Conservation (phyloP, 805 yeast genomes). For the Komagataella pseudopastoris region DNA sequence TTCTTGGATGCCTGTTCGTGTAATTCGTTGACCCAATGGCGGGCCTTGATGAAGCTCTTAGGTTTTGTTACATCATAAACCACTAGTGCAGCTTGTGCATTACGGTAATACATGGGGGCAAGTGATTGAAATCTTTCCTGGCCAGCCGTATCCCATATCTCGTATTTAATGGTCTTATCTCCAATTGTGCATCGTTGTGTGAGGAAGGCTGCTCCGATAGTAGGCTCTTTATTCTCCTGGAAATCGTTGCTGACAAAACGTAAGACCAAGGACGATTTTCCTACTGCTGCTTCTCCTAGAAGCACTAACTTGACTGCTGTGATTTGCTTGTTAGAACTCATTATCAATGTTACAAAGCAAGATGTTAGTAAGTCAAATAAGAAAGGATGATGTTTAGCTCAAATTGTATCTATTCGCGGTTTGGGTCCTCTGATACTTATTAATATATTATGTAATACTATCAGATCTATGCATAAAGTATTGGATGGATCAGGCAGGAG, state of each 20-base stretch:
- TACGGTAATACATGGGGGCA: constrained; percentile 95
- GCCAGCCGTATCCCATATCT: constrained; percentile 96
- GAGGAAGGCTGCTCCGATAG: constrained; percentile 94
- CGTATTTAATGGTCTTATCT: constrained; percentile 78
- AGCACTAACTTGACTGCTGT: constrained; percentile 82
- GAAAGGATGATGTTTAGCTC: not conserved
- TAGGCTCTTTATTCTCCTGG: constrained; percentile 95
- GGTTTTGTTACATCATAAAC: constrained; percentile 95
- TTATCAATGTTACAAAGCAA: not conserved
- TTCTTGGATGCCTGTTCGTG: constrained; percentile 92
- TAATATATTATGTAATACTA: not conserved
- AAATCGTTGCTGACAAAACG: constrained; percentile 91
- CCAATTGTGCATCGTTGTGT: constrained; percentile 89
- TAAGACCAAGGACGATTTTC: constrained; percentile 84
- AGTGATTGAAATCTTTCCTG: constrained; percentile 93
- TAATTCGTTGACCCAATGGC: constrained; percentile 95
- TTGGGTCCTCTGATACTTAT: not conserved
- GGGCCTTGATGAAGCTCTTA: constrained; percentile 86
- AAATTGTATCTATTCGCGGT: not conserved
- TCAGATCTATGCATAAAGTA: not conserved
- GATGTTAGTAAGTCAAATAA: not conserved
- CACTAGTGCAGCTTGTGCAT: constrained; percentile 93
- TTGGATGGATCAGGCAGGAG: no score
- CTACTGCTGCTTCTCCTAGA: constrained; percentile 96
- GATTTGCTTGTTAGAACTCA: constrained; percentile 13